Evolutionary conservation across 2,329 filamentous ascomycete species (phyloP).

Genomic region (Hypoxylon sp.): DNA sequence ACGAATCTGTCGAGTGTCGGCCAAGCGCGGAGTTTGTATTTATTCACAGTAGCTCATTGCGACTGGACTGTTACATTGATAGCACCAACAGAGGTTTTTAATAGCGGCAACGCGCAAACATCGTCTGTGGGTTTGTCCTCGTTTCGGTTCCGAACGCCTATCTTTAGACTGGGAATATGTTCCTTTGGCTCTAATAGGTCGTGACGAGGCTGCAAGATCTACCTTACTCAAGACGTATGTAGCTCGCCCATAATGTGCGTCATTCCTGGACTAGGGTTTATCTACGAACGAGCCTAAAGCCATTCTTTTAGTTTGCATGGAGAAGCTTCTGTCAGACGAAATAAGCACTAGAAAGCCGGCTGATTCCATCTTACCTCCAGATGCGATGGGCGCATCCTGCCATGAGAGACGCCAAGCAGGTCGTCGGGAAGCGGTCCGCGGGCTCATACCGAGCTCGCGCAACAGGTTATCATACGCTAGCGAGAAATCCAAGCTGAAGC

Average conservation of each 20-base stretch:
- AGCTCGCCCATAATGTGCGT: not conserved
- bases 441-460: not conserved
- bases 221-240: not conserved
- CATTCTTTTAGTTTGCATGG: not conserved
- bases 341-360: not conserved
- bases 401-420: not conserved
- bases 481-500: constrained; percentile 17
- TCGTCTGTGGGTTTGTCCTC: not conserved
- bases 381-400: not conserved
- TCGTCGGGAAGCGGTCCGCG: not conserved
- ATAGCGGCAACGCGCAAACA: not conserved
- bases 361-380: not conserved
- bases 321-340: constrained; percentile 8
- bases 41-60: not conserved
- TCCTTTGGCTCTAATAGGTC: not conserved
- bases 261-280: not conserved
- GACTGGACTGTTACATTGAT: not conserved
- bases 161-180: not conserved
- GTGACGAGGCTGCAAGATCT: not conserved
- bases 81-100: not conserved
- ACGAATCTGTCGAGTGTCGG: constrained; percentile 3
- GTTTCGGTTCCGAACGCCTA: not conserved
- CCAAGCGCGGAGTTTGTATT: not conserved
- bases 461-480: constrained; percentile 3
- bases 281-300: not conserved